Evolutionary conservation across 2,329 filamentous ascomycete species (phyloP).

Genomic region (Pseudogymnoascus verrucosus): DNA sequence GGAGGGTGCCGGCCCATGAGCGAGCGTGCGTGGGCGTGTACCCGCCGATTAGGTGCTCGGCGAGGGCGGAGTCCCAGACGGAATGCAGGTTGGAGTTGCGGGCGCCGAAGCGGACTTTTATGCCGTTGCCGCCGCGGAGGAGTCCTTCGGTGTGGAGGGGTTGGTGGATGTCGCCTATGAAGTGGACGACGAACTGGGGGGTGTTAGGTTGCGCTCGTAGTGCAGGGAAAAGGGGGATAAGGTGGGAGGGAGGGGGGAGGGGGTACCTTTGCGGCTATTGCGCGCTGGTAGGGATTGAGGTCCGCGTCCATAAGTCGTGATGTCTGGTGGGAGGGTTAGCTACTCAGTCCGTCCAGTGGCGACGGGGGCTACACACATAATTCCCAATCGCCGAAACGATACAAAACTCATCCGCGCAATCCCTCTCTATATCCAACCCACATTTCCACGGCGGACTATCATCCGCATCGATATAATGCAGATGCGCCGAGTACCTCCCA

Average conservation of each 20-base stretch:
- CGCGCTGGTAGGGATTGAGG: conserved; percentile 39
- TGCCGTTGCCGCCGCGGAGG: conserved; percentile 58
- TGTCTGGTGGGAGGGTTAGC: conserved; percentile 45
- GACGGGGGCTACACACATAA: conserved; percentile 21
- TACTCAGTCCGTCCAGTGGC: not conserved
- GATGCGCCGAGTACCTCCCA: conserved; percentile 52
- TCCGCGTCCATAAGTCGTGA: conserved; percentile 40
- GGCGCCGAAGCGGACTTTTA: conserved; percentile 54
- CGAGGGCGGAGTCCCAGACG: conserved; percentile 65
- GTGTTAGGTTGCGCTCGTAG: not conserved
- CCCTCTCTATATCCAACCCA: conserved; percentile 49
- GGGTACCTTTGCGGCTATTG: conserved; percentile 48
- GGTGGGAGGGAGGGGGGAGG: not conserved
- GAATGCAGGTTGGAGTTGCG: conserved; percentile 57
- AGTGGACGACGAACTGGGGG: conserved; percentile 48
- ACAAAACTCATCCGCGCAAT: conserved; percentile 56
- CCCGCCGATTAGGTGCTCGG: conserved; percentile 56
- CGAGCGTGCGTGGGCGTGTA: conserved; percentile 41
- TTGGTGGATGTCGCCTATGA: conserved; percentile 56
- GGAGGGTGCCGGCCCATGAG: conserved; percentile 50
- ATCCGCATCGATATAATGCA: conserved; percentile 64
- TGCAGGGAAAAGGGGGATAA: not conserved
- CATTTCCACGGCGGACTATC: conserved; percentile 52
- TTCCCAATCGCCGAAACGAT: conserved; percentile 40
- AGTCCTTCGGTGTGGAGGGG: conserved; percentile 59